These are phyloP conservation scores for Monosporascus cannonballus DNA, from an alignment of 2,329 filamentous ascomycete genomes.

Conservation along the genomic window DNA sequence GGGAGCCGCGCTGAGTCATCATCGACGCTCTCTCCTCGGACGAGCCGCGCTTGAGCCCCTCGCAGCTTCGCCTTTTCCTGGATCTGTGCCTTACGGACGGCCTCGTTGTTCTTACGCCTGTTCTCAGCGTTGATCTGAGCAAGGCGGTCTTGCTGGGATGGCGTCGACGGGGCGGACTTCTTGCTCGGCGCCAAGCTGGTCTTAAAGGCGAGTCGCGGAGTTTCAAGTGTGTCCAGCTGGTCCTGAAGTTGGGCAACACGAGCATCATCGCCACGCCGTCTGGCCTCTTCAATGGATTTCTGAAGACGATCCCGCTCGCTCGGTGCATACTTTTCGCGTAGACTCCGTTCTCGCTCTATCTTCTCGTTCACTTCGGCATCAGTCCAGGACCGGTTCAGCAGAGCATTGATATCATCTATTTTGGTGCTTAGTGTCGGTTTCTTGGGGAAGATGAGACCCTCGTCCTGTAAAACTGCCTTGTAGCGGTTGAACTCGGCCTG, in stretches of 20 bases:
- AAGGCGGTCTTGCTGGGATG: slow-evolving; percentile 72
- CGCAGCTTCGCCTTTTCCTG: slow-evolving; percentile 65
- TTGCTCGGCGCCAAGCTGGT: slow-evolving; percentile 54
- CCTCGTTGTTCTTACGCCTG: slow-evolving; percentile 76
- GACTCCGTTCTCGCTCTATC: slow-evolving; percentile 61
- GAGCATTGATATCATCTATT: slow-evolving; percentile 70
- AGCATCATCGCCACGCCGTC: slow-evolving; percentile 55
- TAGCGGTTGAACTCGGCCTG: slow-evolving; percentile 78
- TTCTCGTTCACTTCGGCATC: slow-evolving; percentile 77
- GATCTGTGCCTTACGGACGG: slow-evolving; percentile 84
- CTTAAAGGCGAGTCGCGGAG: slow-evolving; percentile 67
- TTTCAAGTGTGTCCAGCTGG: slow-evolving; percentile 56
- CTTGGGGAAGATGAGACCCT: slow-evolving; percentile 69
- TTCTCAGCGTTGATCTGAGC: slow-evolving; percentile 80
- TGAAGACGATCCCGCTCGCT: slow-evolving; percentile 63
- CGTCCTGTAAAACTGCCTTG: slow-evolving; percentile 65
- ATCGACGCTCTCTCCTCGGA: slow-evolving; percentile 55
- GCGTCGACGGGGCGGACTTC: slow-evolving; percentile 42
- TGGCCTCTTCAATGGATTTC: slow-evolving; percentile 61
- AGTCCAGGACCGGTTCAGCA: slow-evolving; percentile 77
- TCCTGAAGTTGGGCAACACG: slow-evolving; percentile 48
- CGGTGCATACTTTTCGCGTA: slow-evolving; percentile 61
- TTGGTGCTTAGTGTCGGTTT: slow-evolving; percentile 63
- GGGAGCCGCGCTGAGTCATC: slow-evolving; percentile 57
- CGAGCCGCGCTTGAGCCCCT: slow-evolving; percentile 54